These are phyloP conservation scores for Parachaetomium inaequale DNA, from an alignment of 495 filamentous ascomycete species.

Conservation along the genomic window DNA sequence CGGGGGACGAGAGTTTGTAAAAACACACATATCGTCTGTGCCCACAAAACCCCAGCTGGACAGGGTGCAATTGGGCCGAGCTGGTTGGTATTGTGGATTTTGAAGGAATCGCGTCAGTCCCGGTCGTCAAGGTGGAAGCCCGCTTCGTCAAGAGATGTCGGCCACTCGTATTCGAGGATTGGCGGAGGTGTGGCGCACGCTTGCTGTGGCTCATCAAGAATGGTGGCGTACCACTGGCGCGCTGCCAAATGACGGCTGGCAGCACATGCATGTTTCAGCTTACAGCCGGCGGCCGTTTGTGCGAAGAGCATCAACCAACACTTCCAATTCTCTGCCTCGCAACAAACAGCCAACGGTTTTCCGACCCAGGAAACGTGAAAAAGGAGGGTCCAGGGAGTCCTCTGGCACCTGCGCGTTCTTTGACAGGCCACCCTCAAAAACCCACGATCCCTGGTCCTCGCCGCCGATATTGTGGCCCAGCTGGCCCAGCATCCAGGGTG, in stretches of 20 bases:
- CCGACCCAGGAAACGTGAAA: background rate
- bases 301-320: background rate
- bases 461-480: background rate
- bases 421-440: background rate
- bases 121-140: too few species aligned
- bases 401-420: background rate
- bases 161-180: background rate
- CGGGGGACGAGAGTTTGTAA: too few species aligned
- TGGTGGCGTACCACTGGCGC: too few species aligned
- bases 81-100: too few species aligned
- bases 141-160: background rate
- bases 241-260: background rate
- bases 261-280: slow-evolving; percentile 2
- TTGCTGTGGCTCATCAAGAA: too few species aligned
- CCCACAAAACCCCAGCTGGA: too few species aligned
- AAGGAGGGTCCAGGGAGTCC: background rate
- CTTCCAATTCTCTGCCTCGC: background rate
- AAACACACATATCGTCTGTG: too few species aligned
- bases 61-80: too few species aligned
- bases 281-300: background rate
- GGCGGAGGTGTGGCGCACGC: background rate
- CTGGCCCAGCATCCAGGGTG: background rate
- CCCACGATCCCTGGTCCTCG: background rate
- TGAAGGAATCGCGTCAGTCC: background rate
- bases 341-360: background rate